Percentiles rank a stretch among this genome's conserved stretches.
Evolutionary conservation across 1,139 yeast genomes (phyloP).

Genomic region (Debaryomyces psychrophilus): DNA sequence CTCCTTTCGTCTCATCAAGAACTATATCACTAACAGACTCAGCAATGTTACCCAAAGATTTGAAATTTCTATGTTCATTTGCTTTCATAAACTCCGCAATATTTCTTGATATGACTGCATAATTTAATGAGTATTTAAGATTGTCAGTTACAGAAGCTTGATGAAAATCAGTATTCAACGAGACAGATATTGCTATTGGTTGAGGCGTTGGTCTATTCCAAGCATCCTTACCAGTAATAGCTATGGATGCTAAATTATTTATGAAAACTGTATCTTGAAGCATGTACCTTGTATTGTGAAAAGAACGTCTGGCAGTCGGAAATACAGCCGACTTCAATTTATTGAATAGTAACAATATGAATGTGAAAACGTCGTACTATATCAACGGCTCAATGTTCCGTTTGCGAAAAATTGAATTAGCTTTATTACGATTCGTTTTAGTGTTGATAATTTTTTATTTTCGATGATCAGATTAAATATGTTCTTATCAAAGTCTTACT

Average conservation of each 20-base stretch:
- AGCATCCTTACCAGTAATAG: conserved; percentile 73
- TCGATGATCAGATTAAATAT: neutral
- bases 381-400: conserved; percentile 1
- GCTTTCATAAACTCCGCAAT: conserved; percentile 54
- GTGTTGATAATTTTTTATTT: neutral
- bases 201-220: conserved; percentile 76
- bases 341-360: conserved; percentile 13
- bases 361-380: conserved; percentile 9
- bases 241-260: conserved; percentile 59
- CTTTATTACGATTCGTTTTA: neutral
- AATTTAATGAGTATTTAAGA: conserved; percentile 77
- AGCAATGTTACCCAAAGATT: conserved; percentile 60
- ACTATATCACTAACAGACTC: conserved; percentile 53
- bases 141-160: conserved; percentile 78
- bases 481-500: neutral
- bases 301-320: conserved; percentile 21
- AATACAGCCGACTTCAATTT: conserved; percentile 21
- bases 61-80: conserved; percentile 51
- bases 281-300: conserved; percentile 23
- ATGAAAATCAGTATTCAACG: conserved; percentile 67
- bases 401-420: neutral
- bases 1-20: conserved; percentile 49
- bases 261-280: conserved; percentile 59
- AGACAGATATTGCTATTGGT: conserved; percentile 63
- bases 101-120: conserved; percentile 78